Percentiles rank a stretch among this genome's conserved stretches.
phyloP scores from a whole-genome alignment of 2,329 filamentous ascomycete genomes.

The Myriosclerotinia duriaeana region DNA sequence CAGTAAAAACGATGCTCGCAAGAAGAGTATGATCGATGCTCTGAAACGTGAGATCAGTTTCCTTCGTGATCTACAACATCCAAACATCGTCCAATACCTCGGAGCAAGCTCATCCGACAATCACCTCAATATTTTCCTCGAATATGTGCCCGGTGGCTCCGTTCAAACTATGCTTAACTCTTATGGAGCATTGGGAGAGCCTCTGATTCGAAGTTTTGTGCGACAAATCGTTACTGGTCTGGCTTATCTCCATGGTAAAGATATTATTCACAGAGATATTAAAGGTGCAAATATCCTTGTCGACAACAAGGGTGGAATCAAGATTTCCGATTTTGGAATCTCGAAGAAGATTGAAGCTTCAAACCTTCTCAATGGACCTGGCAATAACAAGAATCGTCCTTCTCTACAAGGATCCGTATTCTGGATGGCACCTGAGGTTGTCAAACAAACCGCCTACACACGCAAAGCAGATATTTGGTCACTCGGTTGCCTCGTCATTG shows the following conservation, averaged over 20 bases:
- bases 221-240: constrained; percentile 91
- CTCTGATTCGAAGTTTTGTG: constrained; percentile 92
- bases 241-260: constrained; percentile 87
- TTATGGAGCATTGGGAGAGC: constrained; percentile 91
- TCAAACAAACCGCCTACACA: constrained; percentile 96
- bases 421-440: constrained; percentile 99
- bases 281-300: constrained; percentile 98
- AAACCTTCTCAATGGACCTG: constrained; percentile 70
- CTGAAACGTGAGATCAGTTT: constrained; percentile 95
- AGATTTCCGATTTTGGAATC: constrained; percentile 99
- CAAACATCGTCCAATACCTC: constrained; percentile 97
- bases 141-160: constrained; percentile 95
- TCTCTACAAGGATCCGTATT: constrained; percentile 97
- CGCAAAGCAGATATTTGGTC: constrained; percentile 99
- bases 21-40: constrained; percentile 97
- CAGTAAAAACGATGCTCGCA: constrained; percentile 81
- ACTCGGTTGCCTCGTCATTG: constrained; percentile 90
- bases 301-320: constrained; percentile 98
- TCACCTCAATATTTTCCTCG: constrained; percentile 98
- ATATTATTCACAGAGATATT: constrained; percentile 98
- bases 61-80: constrained; percentile 87
- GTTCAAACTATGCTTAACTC: constrained; percentile 99
- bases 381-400: constrained; percentile 66
- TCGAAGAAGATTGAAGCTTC: constrained; percentile 95
- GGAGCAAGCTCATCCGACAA: constrained; percentile 89